Base-by-base conservation (phyloP, 352 stramenopile species). In the Saprolegnia diclina region DNA sequence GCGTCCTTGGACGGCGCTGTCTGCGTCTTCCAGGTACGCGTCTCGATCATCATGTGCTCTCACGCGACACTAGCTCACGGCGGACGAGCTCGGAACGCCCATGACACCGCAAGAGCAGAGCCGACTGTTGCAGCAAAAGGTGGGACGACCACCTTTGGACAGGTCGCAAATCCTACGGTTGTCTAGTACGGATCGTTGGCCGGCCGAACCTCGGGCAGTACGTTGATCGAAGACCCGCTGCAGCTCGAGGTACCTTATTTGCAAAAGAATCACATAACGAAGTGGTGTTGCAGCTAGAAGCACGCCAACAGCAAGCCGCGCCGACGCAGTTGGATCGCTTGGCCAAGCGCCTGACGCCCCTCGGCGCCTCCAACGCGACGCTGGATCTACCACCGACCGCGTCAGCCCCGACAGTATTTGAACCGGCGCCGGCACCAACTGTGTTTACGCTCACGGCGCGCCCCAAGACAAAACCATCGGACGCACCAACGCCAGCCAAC, bases 1-100 rank as follows among this genome's bases (percentile, higher is more conserved):
- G 87, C 79, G 18, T 93, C 85, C 7, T 79, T 95, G 22, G 87
- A 95, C 61, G 87, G 87, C 5, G 77, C 81, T n/a, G 78, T 95
- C 37, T 95, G 87, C 65, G 91, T 83, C 66, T 93, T 95, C 71
- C 78, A 92, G 46, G 63, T 68, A 42, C 37, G 40, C 14, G 7
- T 54, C 21, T 26, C 22, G n/a, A 45, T 45, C 14, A 45, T 45
- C 38, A 45, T 14, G 7, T 14, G 59, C 16, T 59, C 29, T 19
- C 11, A 10, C 9, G 61, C n/a, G 7, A 16, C 6, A 59, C 35
- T 48, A 66, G 48, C 88, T 94, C 46, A 75, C 76, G 44, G 62
- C 59, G 0, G 74, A 80, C 5, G 87, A 94, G 70, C 82, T 93
- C 40, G 87, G 87, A 5, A 72, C 55, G 13, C 83, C 87, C 4